Evolutionary conservation across 2,329 filamentous ascomycete species (phyloP), one percentile per base, ranked within the genome.

Genomic region (Cucurbitaria berberidis): DNA sequence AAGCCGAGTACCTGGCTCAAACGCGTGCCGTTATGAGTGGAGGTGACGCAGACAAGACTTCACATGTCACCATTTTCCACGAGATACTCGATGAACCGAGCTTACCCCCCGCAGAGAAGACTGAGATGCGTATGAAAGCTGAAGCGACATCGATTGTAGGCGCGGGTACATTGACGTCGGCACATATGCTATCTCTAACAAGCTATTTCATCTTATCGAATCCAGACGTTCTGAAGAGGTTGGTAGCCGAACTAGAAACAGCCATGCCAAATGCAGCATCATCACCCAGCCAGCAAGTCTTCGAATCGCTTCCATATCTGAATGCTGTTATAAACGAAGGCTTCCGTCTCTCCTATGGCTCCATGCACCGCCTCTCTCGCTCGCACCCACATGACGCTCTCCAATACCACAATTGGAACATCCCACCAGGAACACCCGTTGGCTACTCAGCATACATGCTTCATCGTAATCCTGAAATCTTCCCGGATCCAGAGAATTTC

Each of bases 271-370:
- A 45, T 22, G 18, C 35, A 10, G 21, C 18, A 16, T 18, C 38
- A 9, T 26, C 13, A 2, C 43, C 45, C 16, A 42, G 19, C 10
- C 15, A 35, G 18, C 45, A 48, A 18, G 36, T 29, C n/a, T 26
- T 62, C 2, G 44, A 60, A 27, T 13, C 39, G 13, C 53, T 64
- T 3, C 53, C 59, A 1, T 63, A 63, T 43, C 51, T 65, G 16
- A 49, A 56, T 18, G 65, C 64, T 8, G 44, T 63, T 7, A 40
- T 66, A 18, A 43, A 50, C 11, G 65, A 69, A 29, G 39, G 39
- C 21, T 26, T 42, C 5, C 39, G 45, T 21, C 46, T 66, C n/a
- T 62, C 63, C 39, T 67, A 60, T 49, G 69, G 67, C 11, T 51
- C 30, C 1, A 57, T 55, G 53, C 59, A 52, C 19, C 53, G 56